Evolutionary conservation across 352 stramenopile species (phyloP), one percentile per base, ranked within the genome.

Genomic region (Globisporangium irregulare): DNA sequence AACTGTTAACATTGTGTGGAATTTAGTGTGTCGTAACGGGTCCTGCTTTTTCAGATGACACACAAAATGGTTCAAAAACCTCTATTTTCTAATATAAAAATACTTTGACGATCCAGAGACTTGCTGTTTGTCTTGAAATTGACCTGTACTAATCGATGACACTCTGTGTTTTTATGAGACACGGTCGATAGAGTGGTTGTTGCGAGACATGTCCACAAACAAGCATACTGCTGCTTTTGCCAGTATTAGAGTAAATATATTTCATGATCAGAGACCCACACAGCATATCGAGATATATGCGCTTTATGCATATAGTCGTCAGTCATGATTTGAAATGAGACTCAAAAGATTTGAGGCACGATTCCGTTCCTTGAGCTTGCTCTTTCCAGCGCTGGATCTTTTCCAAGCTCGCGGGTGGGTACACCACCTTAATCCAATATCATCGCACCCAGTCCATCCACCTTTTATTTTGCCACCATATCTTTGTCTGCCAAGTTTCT

Each of bases 241-340:
- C 15, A 50, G 8, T 18, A n/a, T 20, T 50, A 20, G 41, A 50
- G 8, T 10, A 50, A 32, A 32, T 4, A 0, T 0, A 50, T n/a
- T 10, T 9, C 41, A 50, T 50, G 15, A 7, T 8, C 8, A 50
- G 41, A 20, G n/a, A 9, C 10, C 4, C 15, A 7, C 4, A 22
- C 5, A n/a, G 1, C 7, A 1, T 9, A 9, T n/a, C 4, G 1
- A 22, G 1, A n/a, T n/a, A n/a, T 50, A 2, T n/a, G 4, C 1
- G 0, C 0, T 5, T 46, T 1, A 50, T 3, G 22, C 7, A 18
- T 9, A 22, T 1, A n/a, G 0, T n/a, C 1, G 2, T n/a, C 2
- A 8, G 4, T n/a, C 41, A 3, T 22, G 5, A 50, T 3, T 9
- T 50, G 41, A 50, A 10, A 9, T 1, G 1, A 9, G 2, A 22